phyloP scores from a whole-genome alignment of 208 protist genomes.

The Leishmania gerbilli region DNA sequence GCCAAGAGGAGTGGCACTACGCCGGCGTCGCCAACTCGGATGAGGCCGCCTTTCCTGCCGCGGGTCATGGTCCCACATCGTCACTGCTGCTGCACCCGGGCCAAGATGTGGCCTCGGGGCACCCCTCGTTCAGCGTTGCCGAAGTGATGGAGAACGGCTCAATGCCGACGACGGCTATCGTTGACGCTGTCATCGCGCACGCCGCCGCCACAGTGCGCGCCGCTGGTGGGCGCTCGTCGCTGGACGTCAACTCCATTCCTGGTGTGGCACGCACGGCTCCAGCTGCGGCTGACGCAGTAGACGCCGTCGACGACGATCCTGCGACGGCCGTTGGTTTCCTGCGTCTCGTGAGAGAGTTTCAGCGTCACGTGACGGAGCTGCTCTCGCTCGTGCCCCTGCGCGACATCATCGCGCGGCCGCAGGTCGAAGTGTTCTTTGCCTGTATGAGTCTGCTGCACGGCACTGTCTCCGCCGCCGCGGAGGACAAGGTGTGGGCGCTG shows the following conservation, averaged over 20 bases:
- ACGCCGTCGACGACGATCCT: conserved; percentile 11
- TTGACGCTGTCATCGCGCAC: conserved; percentile 39
- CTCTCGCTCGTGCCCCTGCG: conserved; percentile 40
- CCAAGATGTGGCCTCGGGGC: neutral
- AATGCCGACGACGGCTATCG: conserved; percentile 19
- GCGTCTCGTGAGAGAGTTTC: conserved; percentile 18
- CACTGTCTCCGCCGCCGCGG: conserved; percentile 18
- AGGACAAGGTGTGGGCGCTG: conserved; percentile 44
- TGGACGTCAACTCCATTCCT: neutral
- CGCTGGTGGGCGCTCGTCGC: conserved; percentile 12
- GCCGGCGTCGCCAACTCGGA: neutral
- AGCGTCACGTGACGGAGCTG: conserved; percentile 30
- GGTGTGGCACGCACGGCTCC: neutral
- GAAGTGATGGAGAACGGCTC: conserved; percentile 25
- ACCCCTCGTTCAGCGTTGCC: conserved; percentile 13
- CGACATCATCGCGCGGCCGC: conserved; percentile 36
- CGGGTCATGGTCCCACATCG: neutral
- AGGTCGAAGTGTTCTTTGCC: conserved; percentile 38
- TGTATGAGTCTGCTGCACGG: conserved; percentile 30
- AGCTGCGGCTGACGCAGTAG: neutral
- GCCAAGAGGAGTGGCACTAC: conserved; percentile 9
- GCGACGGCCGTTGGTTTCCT: conserved; percentile 12
- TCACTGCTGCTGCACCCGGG: neutral
- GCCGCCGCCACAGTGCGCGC: conserved; percentile 15
- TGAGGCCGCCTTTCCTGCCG: neutral